phyloP scores from a whole-genome alignment of 2,329 filamentous ascomycete species.

The Colletotrichum cuscutae region DNA sequence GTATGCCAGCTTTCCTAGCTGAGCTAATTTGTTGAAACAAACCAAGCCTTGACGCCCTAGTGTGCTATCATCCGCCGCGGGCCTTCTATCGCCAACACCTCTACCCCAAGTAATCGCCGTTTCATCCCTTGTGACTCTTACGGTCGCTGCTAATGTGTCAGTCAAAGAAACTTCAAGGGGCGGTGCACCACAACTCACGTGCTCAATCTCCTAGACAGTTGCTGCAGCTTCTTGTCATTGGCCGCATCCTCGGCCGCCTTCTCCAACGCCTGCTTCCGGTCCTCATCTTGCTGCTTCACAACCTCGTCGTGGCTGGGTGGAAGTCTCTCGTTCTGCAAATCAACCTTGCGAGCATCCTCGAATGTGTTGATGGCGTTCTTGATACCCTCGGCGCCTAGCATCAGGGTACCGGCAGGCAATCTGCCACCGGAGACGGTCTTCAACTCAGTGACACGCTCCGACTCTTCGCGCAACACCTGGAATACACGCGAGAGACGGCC shows the following conservation, averaged over 20 bases:
- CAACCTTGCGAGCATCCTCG: slow-evolving; percentile 96
- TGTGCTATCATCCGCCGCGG: slow-evolving; percentile 23
- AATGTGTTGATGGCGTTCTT: slow-evolving; percentile 98
- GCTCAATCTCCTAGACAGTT: slow-evolving; percentile 90
- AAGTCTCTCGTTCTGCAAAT: slow-evolving; percentile 94
- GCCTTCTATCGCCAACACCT: slow-evolving; percentile 20
- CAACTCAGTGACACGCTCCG: slow-evolving; percentile 94
- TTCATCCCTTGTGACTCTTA: slow-evolving; percentile 39
- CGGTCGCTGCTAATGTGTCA: slow-evolving; percentile 42
- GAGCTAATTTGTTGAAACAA: slow-evolving; percentile 24
- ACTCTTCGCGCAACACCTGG: slow-evolving; percentile 97
- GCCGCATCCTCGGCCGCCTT: slow-evolving; percentile 89
- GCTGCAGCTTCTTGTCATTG: slow-evolving; percentile 88
- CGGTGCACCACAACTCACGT: slow-evolving; percentile 76
- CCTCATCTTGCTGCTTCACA: slow-evolving; percentile 81
- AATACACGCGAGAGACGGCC: slow-evolving; percentile 96
- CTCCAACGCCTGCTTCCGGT: slow-evolving; percentile 84
- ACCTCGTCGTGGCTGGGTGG: slow-evolving; percentile 95
- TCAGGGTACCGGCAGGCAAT: slow-evolving; percentile 92
- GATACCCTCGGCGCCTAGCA: slow-evolving; percentile 97
- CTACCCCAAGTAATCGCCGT: slow-evolving; percentile 3
- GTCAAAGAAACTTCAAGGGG: background rate
- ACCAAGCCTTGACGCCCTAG: slow-evolving; percentile 27
- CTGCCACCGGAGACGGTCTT: slow-evolving; percentile 96
- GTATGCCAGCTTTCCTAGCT: slow-evolving; percentile 27